A percentile compares a stretch with the other conserved stretches of the same genome.
phyloP scores from a whole-genome alignment of 1,284 basidiomycete genomes.

The Serendipita sp. region DNA sequence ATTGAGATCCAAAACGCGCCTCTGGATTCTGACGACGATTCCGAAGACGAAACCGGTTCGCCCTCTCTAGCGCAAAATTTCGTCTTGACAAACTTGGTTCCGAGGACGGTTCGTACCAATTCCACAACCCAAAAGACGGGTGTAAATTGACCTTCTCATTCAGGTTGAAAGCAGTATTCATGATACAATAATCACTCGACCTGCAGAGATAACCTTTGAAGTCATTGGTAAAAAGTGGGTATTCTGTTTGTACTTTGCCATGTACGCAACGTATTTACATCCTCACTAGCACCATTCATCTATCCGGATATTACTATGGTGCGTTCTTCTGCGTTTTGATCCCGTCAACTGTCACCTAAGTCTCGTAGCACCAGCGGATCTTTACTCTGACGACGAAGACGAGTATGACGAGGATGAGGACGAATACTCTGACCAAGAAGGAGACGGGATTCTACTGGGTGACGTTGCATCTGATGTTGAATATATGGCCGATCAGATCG shows the following conservation, averaged over 20 bases:
- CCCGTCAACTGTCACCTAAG: slow-evolving; percentile 7
- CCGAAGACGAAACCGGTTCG: slow-evolving; percentile 33
- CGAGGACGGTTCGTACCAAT: slow-evolving; percentile 44
- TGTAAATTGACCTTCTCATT: background rate
- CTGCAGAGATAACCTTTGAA: slow-evolving; percentile 39
- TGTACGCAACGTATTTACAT: background rate
- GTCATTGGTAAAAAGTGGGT: slow-evolving; percentile 69
- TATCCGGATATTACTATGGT: slow-evolving; percentile 79
- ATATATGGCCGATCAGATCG: slow-evolving; percentile 42
- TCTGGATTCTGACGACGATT: slow-evolving; percentile 38
- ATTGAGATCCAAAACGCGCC: slow-evolving; percentile 37
- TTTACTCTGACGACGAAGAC: slow-evolving; percentile 27
- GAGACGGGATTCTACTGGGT: slow-evolving; percentile 46
- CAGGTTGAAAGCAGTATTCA: slow-evolving; percentile 7
- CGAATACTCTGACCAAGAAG: slow-evolving; percentile 36
- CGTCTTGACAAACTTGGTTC: slow-evolving; percentile 52
- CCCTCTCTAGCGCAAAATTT: slow-evolving; percentile 28
- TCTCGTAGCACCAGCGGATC: background rate
- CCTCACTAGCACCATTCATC: slow-evolving; percentile 10
- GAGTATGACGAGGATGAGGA: slow-evolving; percentile 31
- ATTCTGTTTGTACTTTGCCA: no score
- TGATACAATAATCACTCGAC: slow-evolving; percentile 12
- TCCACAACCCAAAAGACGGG: background rate
- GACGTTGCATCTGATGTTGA: slow-evolving; percentile 70
- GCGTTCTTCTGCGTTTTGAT: slow-evolving; percentile 16